phyloP scores from a whole-genome alignment of 1,284 basidiomycete species.

The Sporisorium graminicola region DNA sequence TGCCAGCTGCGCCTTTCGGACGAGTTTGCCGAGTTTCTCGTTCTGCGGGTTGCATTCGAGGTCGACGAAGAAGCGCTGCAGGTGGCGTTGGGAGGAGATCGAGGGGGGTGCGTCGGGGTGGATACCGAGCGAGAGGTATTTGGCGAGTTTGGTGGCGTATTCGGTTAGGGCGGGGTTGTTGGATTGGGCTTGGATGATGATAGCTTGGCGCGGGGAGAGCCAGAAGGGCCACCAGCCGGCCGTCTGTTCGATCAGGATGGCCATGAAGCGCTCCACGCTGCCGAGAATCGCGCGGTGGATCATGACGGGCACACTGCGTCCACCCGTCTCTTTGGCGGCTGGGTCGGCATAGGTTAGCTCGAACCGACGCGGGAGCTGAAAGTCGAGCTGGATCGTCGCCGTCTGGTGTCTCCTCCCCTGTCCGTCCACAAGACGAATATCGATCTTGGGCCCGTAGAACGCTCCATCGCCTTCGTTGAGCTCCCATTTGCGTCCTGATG shows the following conservation, averaged over 20 bases:
- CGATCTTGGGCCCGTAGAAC: constrained; percentile 69
- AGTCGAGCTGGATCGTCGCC: constrained; percentile 69
- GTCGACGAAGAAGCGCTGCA: constrained; percentile 66
- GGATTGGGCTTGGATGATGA: constrained; percentile 53
- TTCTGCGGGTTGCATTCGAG: constrained; percentile 49
- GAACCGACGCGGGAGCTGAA: constrained; percentile 67
- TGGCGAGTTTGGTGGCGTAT: constrained; percentile 47
- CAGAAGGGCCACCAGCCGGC: constrained; percentile 68
- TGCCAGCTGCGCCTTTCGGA: constrained; percentile 56
- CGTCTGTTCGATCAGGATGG: constrained; percentile 66
- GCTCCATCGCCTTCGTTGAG: constrained; percentile 67
- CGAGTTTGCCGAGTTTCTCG: constrained; percentile 59
- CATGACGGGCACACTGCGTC: constrained; percentile 57
- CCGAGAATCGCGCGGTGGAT: constrained; percentile 69
- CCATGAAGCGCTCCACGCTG: constrained; percentile 67
- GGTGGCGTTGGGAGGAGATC: constrained; percentile 14
- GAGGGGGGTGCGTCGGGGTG: constrained; percentile 12
- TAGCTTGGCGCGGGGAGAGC: constrained; percentile 64
- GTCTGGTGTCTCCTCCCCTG: constrained; percentile 65
- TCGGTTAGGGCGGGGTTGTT: constrained; percentile 19
- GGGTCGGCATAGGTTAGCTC: constrained; percentile 58
- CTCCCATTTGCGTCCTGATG: constrained; percentile 50
- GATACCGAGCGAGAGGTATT: constrained; percentile 41
- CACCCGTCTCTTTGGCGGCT: constrained; percentile 5
- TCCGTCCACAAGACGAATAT: constrained; percentile 65